Base-by-base conservation (phyloP, 192 early-diverging fungal genomes). In the Martensiomyces pterosporus region DNA sequence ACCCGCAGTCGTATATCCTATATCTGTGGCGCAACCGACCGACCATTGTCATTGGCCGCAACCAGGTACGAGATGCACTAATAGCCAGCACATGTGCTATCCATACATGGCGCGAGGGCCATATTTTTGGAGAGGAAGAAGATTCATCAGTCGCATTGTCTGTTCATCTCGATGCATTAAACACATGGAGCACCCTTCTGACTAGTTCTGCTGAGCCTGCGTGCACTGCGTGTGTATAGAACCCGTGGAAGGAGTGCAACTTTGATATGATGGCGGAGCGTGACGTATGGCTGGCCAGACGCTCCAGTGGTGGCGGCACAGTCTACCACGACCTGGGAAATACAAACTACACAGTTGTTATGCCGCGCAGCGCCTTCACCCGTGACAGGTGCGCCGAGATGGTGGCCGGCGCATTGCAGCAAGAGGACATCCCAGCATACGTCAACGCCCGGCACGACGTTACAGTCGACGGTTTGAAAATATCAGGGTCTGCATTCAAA, bases 251-350 rank as follows among this genome's bases (percentile, higher is more conserved):
- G 59, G 94, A 99, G 59, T 91, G 90, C 70, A 85, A 95, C 57
- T 55, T 95, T 52, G 59, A 55, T 35, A 63, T 84, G 45, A 73
- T 97, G 82, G 59, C 57, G 14, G 43, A 75, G 23, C 59, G 84
- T 21, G 67, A 76, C 15, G 82, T 97, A 12, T 87, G 86, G 49
- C 82, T 97, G 41, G 86, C 95, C 10, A 81, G 96, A 37, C 80
- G 96, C 56, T 78, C 85, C 47, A 89, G 86, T 52, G 92, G 92
- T 38, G 94, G 96, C 34, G 96, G 96, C 24, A 85, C 94, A 2
- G 94, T 98, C 21, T 94, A 90, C 71, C 94, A 95, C 76, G 93
- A 97, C 67, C 75, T 91, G 53, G 94, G 94, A 35, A 99, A 99
- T 67, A 89, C 87, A 15, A 92, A 91, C 72, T 99, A 95, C 80